These are phyloP conservation scores for Neospermospora avenae DNA, from an alignment of 2,329 filamentous ascomycete genomes.

Conservation along the genomic window DNA sequence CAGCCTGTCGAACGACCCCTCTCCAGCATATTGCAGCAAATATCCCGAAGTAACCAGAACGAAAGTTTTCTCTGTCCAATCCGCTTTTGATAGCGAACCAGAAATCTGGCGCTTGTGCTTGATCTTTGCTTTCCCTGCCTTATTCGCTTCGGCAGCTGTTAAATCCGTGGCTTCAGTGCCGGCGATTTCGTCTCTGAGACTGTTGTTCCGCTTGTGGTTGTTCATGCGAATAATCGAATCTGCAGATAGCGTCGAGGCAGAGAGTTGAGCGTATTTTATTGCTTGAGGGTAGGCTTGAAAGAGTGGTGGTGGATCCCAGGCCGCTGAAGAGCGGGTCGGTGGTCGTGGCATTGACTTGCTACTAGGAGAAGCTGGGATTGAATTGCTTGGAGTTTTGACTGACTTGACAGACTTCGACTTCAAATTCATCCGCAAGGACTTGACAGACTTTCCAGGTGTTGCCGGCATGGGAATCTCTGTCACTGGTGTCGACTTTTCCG, in stretches of 20 bases:
- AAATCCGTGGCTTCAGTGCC: conserved; percentile 20
- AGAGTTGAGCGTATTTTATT: conserved; percentile 69
- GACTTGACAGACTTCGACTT: conserved; percentile 26
- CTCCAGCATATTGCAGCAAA: conserved; percentile 69
- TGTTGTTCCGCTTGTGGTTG: conserved; percentile 49
- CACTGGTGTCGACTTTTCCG: background rate
- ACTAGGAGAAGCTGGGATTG: conserved; percentile 22
- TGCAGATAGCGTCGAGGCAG: conserved; percentile 63
- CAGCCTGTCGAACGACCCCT: conserved; percentile 66
- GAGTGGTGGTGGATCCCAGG: conserved; percentile 70
- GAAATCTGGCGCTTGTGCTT: conserved; percentile 36
- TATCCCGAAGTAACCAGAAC: conserved; percentile 67
- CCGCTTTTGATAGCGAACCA: conserved; percentile 43
- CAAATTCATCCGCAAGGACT: conserved; percentile 27
- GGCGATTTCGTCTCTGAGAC: conserved; percentile 38
- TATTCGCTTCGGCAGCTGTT: conserved; percentile 24
- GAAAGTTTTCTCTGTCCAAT: conserved; percentile 71
- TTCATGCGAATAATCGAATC: conserved; percentile 64
- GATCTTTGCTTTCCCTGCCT: conserved; percentile 44
- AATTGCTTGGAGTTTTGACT: conserved; percentile 19
- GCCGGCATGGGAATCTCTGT: conserved; percentile 8
- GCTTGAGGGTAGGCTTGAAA: conserved; percentile 87
- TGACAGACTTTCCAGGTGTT: conserved; percentile 16
- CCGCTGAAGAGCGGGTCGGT: conserved; percentile 25
- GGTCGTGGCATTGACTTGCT: conserved; percentile 16